Evolutionary conservation across 352 stramenopile species (phyloP).

Genomic region (Blastocystis sp.): DNA sequence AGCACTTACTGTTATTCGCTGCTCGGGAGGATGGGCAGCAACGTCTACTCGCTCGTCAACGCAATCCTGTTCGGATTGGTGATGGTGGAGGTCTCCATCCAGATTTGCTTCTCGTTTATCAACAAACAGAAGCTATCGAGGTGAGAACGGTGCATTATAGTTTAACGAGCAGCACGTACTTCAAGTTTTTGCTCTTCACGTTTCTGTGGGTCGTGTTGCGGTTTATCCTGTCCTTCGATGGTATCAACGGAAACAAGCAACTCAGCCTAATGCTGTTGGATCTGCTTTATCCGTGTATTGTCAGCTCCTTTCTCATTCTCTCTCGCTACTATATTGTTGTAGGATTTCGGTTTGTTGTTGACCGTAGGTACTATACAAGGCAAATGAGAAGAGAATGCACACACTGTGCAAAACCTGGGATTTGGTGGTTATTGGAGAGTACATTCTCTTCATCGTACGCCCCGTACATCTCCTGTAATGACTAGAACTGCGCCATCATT

Average conservation of each 20-base stretch:
- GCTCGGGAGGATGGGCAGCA: neutral
- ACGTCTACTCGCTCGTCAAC: slow-evolving; percentile 25
- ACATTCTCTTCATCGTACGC: slow-evolving; percentile 7
- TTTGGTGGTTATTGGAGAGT: slow-evolving; percentile 22
- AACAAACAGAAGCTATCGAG: slow-evolving; percentile 35
- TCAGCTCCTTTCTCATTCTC: slow-evolving; percentile 49
- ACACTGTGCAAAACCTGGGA: neutral
- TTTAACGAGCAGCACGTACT: neutral
- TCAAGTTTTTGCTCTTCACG: slow-evolving; percentile 24
- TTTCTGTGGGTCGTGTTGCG: slow-evolving; percentile 31
- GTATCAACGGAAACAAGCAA: neutral
- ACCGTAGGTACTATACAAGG: slow-evolving; percentile 12
- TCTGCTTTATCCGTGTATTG: slow-evolving; percentile 45
- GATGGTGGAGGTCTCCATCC: slow-evolving; percentile 35
- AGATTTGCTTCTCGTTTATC: slow-evolving; percentile 3
- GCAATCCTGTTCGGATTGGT: slow-evolving; percentile 45
- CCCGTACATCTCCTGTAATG: neutral
- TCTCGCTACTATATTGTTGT: slow-evolving; percentile 35
- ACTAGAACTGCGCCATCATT: slow-evolving; percentile 3
- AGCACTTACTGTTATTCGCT: neutral
- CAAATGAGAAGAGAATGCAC: neutral
- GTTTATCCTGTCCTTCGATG: slow-evolving; percentile 1
- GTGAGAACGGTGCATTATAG: neutral
- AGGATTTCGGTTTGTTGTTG: neutral
- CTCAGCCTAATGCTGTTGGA: neutral